phyloP scores from a whole-genome alignment of 805 yeast genomes.

The Nakazawaea siamensis region DNA sequence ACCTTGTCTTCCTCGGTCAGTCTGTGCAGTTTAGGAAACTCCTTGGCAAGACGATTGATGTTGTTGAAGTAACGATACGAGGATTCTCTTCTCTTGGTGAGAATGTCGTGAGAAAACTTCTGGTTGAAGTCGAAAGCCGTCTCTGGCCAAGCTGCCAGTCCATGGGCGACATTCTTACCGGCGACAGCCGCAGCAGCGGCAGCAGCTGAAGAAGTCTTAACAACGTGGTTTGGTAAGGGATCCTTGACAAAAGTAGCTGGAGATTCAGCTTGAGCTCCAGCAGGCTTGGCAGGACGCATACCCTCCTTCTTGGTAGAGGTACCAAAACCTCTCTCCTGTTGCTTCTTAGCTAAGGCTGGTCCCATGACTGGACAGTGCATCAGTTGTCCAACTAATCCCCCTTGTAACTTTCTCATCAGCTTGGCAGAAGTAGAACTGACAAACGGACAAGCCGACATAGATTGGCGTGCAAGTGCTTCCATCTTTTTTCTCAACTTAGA shows the following conservation, averaged over 20 bases:
- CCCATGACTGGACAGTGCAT: conserved; percentile 87
- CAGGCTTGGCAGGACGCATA: conserved; percentile 22
- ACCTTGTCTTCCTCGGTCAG: conserved; percentile 70
- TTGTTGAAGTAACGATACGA: conserved; percentile 96
- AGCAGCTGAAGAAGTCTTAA: conserved; percentile 15
- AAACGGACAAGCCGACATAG: conserved; percentile 80
- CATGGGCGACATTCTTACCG: background rate
- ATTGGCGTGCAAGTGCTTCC: conserved; percentile 75
- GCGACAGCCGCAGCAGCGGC: conserved; percentile 8
- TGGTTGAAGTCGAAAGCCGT: conserved; percentile 63
- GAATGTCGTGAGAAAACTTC: conserved; percentile 56
- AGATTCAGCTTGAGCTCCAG: conserved; percentile 24
- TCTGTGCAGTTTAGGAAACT: conserved; percentile 91
- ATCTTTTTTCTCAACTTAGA: conserved; percentile 30
- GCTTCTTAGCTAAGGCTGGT: conserved; percentile 50
- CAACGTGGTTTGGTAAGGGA: too few relatives aligned
- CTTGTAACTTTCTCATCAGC: conserved; percentile 50
- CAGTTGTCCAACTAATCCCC: conserved; percentile 48
- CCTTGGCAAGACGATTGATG: conserved; percentile 89
- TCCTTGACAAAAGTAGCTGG: conserved; percentile 23
- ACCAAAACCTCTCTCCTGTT: conserved; percentile 33
- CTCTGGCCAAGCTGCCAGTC: conserved; percentile 33
- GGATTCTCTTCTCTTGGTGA: conserved; percentile 74
- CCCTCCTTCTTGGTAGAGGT: too few relatives aligned
- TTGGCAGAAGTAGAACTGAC: conserved; percentile 49